These are phyloP conservation scores for Glycine soja DNA, from an alignment of 306 rosid species.

Conservation along the genomic window DNA sequence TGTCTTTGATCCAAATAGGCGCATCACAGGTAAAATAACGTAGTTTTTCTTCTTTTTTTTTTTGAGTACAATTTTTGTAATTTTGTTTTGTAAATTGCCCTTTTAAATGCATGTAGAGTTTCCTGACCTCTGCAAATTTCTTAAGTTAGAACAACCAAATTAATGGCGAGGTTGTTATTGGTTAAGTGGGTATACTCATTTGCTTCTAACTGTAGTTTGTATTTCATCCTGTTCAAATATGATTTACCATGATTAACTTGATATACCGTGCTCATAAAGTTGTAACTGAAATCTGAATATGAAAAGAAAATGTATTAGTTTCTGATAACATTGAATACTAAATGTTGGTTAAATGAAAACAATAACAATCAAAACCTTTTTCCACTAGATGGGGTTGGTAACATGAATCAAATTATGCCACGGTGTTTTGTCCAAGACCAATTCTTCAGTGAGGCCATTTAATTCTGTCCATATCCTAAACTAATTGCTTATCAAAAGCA, in stretches of 20 bases:
- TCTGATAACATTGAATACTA: neutral
- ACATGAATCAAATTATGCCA: neutral
- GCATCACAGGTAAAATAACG: constrained; percentile 78
- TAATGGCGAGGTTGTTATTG: neutral
- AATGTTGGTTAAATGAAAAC: neutral
- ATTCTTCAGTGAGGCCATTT: neutral
- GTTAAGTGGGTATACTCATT: constrained; percentile 6
- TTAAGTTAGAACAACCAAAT: constrained; percentile 25
- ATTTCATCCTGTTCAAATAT: neutral
- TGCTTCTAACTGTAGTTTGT: neutral
- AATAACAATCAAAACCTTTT: neutral
- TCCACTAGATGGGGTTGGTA: neutral
- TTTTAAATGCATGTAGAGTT: neutral
- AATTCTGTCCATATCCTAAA: neutral
- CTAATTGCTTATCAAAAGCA: neutral
- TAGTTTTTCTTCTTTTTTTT: constrained; percentile 3
- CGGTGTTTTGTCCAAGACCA: constrained; percentile 5
- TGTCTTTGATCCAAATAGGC: constrained; percentile 86
- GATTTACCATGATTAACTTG: too few relatives aligned
- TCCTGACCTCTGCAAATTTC: constrained; percentile 1
- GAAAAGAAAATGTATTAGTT: neutral
- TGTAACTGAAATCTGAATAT: neutral
- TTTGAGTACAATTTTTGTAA: constrained; percentile 3
- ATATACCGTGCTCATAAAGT: neutral
- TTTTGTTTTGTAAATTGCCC: neutral